Evolutionary conservation across 805 yeast genomes (phyloP).

Genomic region (Pichia thaimueangensis): DNA sequence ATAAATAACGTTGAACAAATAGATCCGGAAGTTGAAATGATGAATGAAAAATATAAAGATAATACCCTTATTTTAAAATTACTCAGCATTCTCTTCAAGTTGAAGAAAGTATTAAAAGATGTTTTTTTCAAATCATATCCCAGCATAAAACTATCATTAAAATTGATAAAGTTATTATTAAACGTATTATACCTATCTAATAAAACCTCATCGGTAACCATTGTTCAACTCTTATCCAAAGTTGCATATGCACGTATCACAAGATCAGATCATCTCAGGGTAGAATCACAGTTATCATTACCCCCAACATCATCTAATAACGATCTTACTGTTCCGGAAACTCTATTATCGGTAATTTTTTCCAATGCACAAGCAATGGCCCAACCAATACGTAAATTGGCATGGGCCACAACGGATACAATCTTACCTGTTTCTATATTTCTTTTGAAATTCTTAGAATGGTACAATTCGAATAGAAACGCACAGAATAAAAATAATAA

Average conservation of each 20-base stretch:
- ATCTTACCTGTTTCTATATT: slow-evolving; percentile 79
- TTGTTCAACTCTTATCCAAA: slow-evolving; percentile 53
- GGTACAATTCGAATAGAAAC: slow-evolving; percentile 85
- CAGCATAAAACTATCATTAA: slow-evolving; percentile 37
- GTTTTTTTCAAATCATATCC: slow-evolving; percentile 62
- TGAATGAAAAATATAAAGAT: background rate
- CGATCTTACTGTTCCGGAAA: slow-evolving; percentile 4
- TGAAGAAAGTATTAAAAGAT: slow-evolving; percentile 12
- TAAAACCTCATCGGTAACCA: slow-evolving; percentile 51
- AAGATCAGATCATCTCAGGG: slow-evolving; percentile 41
- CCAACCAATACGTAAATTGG: slow-evolving; percentile 22
- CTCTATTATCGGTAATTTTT: slow-evolving; percentile 1
- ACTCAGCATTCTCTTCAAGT: background rate
- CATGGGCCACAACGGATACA: slow-evolving; percentile 30
- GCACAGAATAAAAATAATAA: slow-evolving; percentile 46
- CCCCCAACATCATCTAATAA: background rate
- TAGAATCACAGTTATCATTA: slow-evolving; percentile 23
- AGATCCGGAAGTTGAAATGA: background rate
- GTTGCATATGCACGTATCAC: slow-evolving; percentile 62
- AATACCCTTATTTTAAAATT: background rate
- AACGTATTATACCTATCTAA: slow-evolving; percentile 66
- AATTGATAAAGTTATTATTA: slow-evolving; percentile 47
- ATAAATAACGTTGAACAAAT: background rate
- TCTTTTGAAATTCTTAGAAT: slow-evolving; percentile 74
- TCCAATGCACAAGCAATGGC: slow-evolving; percentile 3